Evolutionary conservation across 2,329 filamentous ascomycete genomes (phyloP).

Genomic region (Beauveria rudraprayagi): DNA sequence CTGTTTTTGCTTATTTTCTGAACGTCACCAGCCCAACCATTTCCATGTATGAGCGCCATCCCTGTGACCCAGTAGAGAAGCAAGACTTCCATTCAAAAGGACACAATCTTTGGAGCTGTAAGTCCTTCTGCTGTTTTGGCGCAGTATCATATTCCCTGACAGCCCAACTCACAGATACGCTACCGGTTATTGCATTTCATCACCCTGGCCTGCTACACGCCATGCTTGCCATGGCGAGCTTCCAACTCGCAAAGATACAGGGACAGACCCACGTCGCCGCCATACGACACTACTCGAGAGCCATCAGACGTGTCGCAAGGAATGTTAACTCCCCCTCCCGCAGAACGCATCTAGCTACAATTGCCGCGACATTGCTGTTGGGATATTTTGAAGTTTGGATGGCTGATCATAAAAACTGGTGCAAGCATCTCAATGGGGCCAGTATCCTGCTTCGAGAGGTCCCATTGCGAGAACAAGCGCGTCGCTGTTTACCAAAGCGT

Average conservation of each 20-base stretch:
- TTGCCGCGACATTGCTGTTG: constrained; percentile 81
- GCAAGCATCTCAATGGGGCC: constrained; percentile 79
- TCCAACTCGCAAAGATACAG: constrained; percentile 82
- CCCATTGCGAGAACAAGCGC: constrained; percentile 66
- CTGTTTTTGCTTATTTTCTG: constrained; percentile 87
- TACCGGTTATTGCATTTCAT: constrained; percentile 75
- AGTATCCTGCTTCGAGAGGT: constrained; percentile 76
- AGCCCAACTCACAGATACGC: constrained; percentile 50
- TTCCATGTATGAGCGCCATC: constrained; percentile 79
- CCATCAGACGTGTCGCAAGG: constrained; percentile 68
- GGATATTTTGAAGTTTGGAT: constrained; percentile 93
- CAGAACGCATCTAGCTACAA: constrained; percentile 67
- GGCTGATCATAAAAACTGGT: constrained; percentile 93
- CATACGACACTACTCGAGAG: constrained; percentile 84
- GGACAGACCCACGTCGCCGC: constrained; percentile 67
- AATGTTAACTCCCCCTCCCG: constrained; percentile 62
- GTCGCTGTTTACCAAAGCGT: constrained; percentile 57
- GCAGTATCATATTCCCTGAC: background rate
- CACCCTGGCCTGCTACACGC: constrained; percentile 85
- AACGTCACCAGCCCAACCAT: constrained; percentile 79
- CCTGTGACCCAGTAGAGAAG: constrained; percentile 57
- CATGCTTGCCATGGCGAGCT: constrained; percentile 76
- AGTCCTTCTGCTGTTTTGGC: constrained; percentile 20
- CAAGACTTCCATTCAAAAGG: constrained; percentile 51
- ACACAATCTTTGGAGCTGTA: constrained; percentile 58